Evolutionary conservation across 2,329 filamentous ascomycete genomes (phyloP), one percentile per base, ranked within the genome.

Genomic region (Botrytis sinoallii): DNA sequence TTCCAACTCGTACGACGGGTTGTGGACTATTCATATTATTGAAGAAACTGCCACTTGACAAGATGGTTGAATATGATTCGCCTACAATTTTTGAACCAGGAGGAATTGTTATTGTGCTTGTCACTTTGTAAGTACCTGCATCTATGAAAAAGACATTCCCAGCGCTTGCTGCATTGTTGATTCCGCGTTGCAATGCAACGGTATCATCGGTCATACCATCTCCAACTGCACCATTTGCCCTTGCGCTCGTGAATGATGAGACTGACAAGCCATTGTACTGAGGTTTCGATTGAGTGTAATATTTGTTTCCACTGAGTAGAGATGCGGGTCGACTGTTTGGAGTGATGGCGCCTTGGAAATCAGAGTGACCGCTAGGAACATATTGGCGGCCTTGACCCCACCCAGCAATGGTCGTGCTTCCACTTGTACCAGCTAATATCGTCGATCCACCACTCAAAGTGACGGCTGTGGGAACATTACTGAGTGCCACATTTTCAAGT

Each of bases 181-280:
- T 85, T 29, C 86, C 86, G 1, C 78, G 81, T 79, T 92, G 88
- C 12, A 92, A 84, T 3, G 88, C 88, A 8, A 83, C 82, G 4
- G 90, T 91, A 77, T 91, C 88, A 79, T 91, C 89, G 1, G 87
- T 86, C 2, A 80, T 79, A 20, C 88, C 89, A 78, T 91, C 85
- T 66, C 88, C 89, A 59, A 78, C 83, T 10, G 83, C 84, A 74
- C 69, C 82, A 75, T 74, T 78, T 70, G 77, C 81, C 70, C 85
- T 82, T 40, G 85, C 83, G 72, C 84, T 86, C 44, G 83, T 70
- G 75, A 88, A 86, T 1, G 79, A 79, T 18, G 81, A 79, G 3
- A 81, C 78, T 4, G 82, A 76, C 1, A 82, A 77, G 7, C 79
- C 79, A 42, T 84, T 82, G 76, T 88, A 89, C 75, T 88, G 86